phyloP scores from a whole-genome alignment of 805 yeast species.

The Candida easanensis region DNA sequence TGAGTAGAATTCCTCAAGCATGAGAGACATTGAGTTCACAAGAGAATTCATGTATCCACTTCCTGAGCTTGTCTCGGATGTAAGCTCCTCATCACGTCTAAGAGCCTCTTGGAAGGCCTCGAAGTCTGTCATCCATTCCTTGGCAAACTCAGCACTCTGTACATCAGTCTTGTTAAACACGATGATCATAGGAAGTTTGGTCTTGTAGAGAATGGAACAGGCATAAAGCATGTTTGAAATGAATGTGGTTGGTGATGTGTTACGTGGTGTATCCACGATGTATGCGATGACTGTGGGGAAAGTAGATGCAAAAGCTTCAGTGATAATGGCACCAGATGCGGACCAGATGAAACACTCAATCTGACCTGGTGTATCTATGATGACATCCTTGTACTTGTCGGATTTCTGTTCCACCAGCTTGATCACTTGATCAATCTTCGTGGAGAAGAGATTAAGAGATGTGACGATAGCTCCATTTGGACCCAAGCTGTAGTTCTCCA shows the following conservation, averaged over 20 bases:
- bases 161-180: conserved; percentile 96
- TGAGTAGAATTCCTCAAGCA: conserved; percentile 94
- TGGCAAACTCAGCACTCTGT: conserved; percentile 78
- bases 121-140: conserved; percentile 97
- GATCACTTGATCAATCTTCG: conserved; percentile 95
- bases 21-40: conserved; percentile 91
- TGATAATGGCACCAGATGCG: conserved; percentile 93
- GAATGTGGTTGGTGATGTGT: conserved; percentile 91
- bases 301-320: conserved; percentile 93
- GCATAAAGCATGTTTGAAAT: conserved; percentile 98
- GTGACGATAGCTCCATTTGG: conserved; percentile 99
- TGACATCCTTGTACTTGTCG: conserved; percentile 58
- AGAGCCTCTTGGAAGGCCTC: conserved; percentile 85
- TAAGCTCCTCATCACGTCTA: conserved; percentile 54
- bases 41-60: conserved; percentile 94
- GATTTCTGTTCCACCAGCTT: conserved; percentile 75
- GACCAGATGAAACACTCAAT: conserved; percentile 98
- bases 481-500: conserved; percentile 93
- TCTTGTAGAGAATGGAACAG: conserved; percentile 92
- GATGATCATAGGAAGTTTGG: conserved; percentile 93
- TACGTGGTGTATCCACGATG: conserved; percentile 94
- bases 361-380: conserved; percentile 98
- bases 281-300: conserved; percentile 96
- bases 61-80: conserved; percentile 55
- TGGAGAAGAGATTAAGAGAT: conserved; percentile 84